Base-by-base conservation (phyloP, 1,139 yeast genomes). In the Diutina pseudorugosa region DNA sequence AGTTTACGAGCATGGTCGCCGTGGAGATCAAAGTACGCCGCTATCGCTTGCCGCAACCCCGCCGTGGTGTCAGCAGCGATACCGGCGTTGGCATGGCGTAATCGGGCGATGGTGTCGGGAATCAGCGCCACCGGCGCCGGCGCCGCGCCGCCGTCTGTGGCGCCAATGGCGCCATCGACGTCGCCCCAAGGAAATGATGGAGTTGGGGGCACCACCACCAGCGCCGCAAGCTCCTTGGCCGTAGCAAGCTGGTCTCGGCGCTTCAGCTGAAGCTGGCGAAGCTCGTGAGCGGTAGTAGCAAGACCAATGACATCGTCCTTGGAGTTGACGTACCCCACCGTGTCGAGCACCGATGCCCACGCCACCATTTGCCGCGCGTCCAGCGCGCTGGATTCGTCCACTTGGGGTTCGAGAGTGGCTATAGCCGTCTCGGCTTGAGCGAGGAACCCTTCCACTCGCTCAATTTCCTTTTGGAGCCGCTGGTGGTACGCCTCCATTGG, bases 401-500 rank as follows among this genome's bases (percentile, higher is more conserved):
- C 21, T 14, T 45, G 21, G 36, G 36, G 11, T 12, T 40, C 42
- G 21, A 45, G 36, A n/a, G 36, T 7, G 3, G 7, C 21, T 9
- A 45, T 45, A 4, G 49, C 49, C 9, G 6, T 7, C 6, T 45
- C 40, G 8, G 49, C 40, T 16, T n/a, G 20, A 2, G 14, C 23
- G 4, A 45, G 40, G 11, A 45, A 45, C 36, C 19, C 23, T n/a
- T n/a, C 18, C n/a, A 45, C 49, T n/a, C 49, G 36, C 14, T 27
- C 40, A 11, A 45, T 45, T 20, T 45, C 49, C 23, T 45, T 45
- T 23, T 27, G 20, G 12, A 45, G 49, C 27, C 40, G 36, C 14
- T 45, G 27, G n/a, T 45, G n/a, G 16, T 45, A 45, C n/a, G 30
- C 40, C 11, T 45, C 49, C 49, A 45, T 45, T 25, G 5, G 47